Evolutionary conservation across 2,329 filamentous ascomycete genomes (phyloP), one percentile per base, ranked within the genome.

Genomic region (Claviceps cyperi): DNA sequence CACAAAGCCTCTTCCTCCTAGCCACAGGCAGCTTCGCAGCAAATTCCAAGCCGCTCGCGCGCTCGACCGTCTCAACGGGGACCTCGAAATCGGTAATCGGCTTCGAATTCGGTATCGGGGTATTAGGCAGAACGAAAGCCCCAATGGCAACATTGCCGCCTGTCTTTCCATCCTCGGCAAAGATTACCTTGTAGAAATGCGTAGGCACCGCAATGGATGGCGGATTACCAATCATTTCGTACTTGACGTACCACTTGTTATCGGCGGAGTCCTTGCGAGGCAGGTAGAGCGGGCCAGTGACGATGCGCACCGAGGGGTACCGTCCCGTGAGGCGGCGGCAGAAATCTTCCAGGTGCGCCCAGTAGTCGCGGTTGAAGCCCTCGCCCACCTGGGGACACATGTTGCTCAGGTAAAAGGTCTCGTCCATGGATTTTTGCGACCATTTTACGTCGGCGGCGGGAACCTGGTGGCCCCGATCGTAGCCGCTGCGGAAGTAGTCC

Each of bases 161-260:
- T 9, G 62, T 67, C 1, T 67, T 70, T 3, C 84, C 86, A 61
- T 95, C 88, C 69, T 98, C 92, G 24, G 87, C 92, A 61, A 92
- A 94, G 59, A 98, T 92, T 62, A 98, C 88, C 73, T 98, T 98
- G 78, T 95, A 98, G 71, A 98, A 98, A 67, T 98, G 92, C 21
- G 92, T 98, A 3, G 92, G 92, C 49, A 98, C 92, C 24, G 92
- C 90, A 50, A 98, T 85, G 60, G 89, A 94, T 7, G 92, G 91
- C 56, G 92, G 92, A 63, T 76, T 84, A 39, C 92, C 92, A 59
- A 98, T 95, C 52, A 98, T 84, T 71, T 98, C 92, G 71, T 98
- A 97, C 53, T 76, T 83, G 52, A 96, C 89, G 57, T 89, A 84
- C 89, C 90, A 98, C 73, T 97, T 97, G 59, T 86, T 85, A 71